phyloP scores from a whole-genome alignment of 352 stramenopile genomes.

The Globisporangium polare region DNA sequence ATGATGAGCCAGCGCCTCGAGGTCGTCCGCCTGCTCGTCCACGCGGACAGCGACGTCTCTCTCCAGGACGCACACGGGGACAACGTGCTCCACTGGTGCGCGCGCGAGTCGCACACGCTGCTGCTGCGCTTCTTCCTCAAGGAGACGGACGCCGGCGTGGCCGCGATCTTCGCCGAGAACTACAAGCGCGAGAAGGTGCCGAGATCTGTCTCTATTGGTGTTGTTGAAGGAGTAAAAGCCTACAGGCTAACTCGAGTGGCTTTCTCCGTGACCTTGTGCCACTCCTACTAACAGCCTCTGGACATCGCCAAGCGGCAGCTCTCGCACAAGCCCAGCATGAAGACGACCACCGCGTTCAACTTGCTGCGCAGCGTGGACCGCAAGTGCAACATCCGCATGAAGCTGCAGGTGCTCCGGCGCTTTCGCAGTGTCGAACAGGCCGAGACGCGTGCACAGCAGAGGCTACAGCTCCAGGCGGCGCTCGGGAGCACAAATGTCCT shows the following conservation, averaged over 20 bases:
- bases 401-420: slow-evolving; percentile 53
- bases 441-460: slow-evolving; percentile 9
- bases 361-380: slow-evolving; percentile 41
- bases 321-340: slow-evolving; percentile 20
- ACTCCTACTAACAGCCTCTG: slow-evolving; percentile 30
- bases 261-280: too few relatives aligned
- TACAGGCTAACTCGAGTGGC: too few relatives aligned
- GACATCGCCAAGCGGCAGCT: slow-evolving; percentile 51
- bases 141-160: slow-evolving; percentile 46
- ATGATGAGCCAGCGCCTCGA: slow-evolving; percentile 32
- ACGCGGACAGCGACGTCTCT: slow-evolving; percentile 36
- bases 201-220: not conserved
- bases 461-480: slow-evolving; percentile 28
- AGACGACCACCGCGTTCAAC: slow-evolving; percentile 29
- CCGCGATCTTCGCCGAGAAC: slow-evolving; percentile 46
- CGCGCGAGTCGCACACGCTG: slow-evolving; percentile 39
- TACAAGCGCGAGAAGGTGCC: slow-evolving; percentile 52
- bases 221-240: too few relatives aligned
- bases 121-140: slow-evolving; percentile 57
- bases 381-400: slow-evolving; percentile 56
- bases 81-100: slow-evolving; percentile 68
- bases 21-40: slow-evolving; percentile 47
- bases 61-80: slow-evolving; percentile 53
- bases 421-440: slow-evolving; percentile 19
- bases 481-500: slow-evolving; percentile 25